A percentile compares a stretch with the other conserved stretches of the same genome.
Evolutionary conservation across 371 early-diverging fungal species (phyloP).

Genomic region (Smittium mucronatum): DNA sequence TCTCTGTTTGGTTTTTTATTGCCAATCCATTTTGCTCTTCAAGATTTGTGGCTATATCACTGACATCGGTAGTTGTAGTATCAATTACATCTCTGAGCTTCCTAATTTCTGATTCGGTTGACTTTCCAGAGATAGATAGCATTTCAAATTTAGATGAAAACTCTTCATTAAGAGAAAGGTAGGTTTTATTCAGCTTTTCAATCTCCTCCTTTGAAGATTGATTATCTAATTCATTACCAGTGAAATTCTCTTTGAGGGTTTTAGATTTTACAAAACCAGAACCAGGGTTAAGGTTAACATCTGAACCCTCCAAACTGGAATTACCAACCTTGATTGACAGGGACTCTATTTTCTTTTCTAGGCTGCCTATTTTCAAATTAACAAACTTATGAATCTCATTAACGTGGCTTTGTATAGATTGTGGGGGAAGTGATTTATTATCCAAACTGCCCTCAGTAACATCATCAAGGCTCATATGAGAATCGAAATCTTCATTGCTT

Average conservation of each 20-base stretch:
- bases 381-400: background rate
- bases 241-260: too few relatives aligned
- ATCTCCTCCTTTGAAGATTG: background rate
- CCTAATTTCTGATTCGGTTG: background rate
- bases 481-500: background rate
- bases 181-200: background rate
- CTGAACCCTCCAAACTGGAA: too few relatives aligned
- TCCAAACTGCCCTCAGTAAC: constrained; percentile 1
- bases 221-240: background rate
- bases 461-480: background rate
- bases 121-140: background rate
- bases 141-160: background rate
- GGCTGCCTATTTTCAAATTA: background rate
- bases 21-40: background rate
- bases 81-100: background rate
- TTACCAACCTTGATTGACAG: background rate
- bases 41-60: background rate
- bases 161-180: background rate
- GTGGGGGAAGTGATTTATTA: background rate
- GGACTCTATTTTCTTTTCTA: background rate
- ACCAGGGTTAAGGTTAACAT: too few relatives aligned
- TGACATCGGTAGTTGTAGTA: background rate
- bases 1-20: background rate
- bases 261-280: background rate
- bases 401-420: background rate